Conservation (phyloP, 495 filamentous ascomycete species). For the Penicillium desertorum region DNA sequence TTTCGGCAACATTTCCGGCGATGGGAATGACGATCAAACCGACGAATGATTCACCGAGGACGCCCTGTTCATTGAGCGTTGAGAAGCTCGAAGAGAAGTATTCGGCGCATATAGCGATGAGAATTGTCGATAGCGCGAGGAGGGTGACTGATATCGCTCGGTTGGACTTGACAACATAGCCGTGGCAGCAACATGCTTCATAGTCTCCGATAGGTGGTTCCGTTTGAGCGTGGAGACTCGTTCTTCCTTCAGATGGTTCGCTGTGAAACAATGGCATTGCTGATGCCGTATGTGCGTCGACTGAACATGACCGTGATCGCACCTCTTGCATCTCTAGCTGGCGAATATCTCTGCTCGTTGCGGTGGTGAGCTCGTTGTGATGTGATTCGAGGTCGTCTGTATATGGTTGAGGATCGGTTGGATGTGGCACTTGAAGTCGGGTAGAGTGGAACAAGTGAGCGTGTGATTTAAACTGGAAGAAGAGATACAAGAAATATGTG, state of each 20-base stretch:
- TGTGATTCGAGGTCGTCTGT: slow-evolving; percentile 13
- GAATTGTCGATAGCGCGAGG: slow-evolving; percentile 21
- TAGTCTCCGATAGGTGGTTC: not conserved
- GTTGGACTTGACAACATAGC: not conserved
- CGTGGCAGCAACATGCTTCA: not conserved
- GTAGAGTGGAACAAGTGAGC: slow-evolving; percentile 6
- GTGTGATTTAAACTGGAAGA: slow-evolving; percentile 42
- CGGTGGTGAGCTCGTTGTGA: not conserved
- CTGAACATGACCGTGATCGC: slow-evolving; percentile 1
- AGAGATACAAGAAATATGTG: slow-evolving; percentile 65
- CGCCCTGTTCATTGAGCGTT: slow-evolving; percentile 16
- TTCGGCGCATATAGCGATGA: slow-evolving; percentile 32
- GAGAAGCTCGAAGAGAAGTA: slow-evolving; percentile 28
- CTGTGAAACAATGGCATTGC: slow-evolving; percentile 6
- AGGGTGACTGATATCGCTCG: slow-evolving; percentile 10
- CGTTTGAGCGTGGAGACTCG: not conserved
- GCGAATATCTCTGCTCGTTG: not conserved
- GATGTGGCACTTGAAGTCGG: not conserved
- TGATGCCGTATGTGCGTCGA: slow-evolving; percentile 4
- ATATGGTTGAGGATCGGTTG: slow-evolving; percentile 8
- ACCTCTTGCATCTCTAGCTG: slow-evolving; percentile 13
- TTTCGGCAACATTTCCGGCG: slow-evolving; percentile 29
- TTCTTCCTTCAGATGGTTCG: not conserved
- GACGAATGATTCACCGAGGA: slow-evolving; percentile 24
- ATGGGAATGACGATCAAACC: slow-evolving; percentile 33